A percentile compares a stretch with the other conserved stretches of the same genome.
Conservation (phyloP, 768 basidiomycete genomes). For the Auriscalpium vulgare region DNA sequence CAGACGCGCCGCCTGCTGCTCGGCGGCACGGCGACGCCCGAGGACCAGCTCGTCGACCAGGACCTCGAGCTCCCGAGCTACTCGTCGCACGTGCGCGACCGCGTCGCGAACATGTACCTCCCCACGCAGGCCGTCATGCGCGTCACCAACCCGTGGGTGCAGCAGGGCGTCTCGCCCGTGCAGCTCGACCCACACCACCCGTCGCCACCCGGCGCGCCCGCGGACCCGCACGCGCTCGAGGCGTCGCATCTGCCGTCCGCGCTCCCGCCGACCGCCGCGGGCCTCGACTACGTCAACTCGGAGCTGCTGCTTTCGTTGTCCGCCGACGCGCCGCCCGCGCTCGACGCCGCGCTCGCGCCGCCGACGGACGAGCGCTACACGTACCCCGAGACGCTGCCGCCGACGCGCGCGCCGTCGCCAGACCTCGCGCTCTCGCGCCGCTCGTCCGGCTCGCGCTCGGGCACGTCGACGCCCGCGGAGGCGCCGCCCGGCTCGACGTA, state of each 20-base stretch:
- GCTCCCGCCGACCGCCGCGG: slow-evolving; percentile 31
- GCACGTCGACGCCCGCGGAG: slow-evolving; percentile 32
- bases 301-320: slow-evolving; percentile 70
- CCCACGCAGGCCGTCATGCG: slow-evolving; percentile 57
- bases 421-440: slow-evolving; percentile 20
- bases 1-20: slow-evolving; percentile 69
- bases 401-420: slow-evolving; percentile 20
- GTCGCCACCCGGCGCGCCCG: slow-evolving; percentile 9
- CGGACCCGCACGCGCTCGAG: slow-evolving; percentile 11
- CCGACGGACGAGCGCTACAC: slow-evolving; percentile 19
- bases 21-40: slow-evolving; percentile 24
- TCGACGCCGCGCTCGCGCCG: slow-evolving; percentile 17
- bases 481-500: slow-evolving; percentile 26
- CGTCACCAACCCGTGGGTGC: slow-evolving; percentile 56
- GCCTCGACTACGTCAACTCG: slow-evolving; percentile 77
- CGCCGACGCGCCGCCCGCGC: slow-evolving; percentile 25
- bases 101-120: slow-evolving; percentile 73
- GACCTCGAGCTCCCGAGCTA: slow-evolving; percentile 82
- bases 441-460: slow-evolving; percentile 21
- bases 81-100: slow-evolving; percentile 80
- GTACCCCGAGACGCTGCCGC: slow-evolving; percentile 18
- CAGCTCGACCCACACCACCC: slow-evolving; percentile 2
- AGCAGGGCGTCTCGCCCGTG: slow-evolving; percentile 33
- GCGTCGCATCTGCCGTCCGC: slow-evolving; percentile 21
- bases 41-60: slow-evolving; percentile 40